A percentile compares a stretch with the other conserved stretches of the same genome.
phyloP scores from a whole-genome alignment of 768 basidiomycete species.

The Leccinum subgranulosum region DNA sequence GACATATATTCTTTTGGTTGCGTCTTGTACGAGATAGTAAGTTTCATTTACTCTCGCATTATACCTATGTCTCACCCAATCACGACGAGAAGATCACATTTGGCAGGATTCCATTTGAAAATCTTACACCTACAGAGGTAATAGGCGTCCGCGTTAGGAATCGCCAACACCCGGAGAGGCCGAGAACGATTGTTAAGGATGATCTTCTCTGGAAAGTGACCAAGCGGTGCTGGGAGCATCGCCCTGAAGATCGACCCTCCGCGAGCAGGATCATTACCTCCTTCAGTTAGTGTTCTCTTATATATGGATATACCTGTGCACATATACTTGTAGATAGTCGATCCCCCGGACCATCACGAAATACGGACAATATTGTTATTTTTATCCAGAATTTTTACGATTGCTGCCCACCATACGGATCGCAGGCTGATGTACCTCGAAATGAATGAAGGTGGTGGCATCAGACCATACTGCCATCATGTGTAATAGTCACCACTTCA shows the following conservation, averaged over 20 bases:
- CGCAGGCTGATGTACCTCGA: background rate
- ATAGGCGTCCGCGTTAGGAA: background rate
- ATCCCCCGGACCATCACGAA: background rate
- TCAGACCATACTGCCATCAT: too few relatives aligned
- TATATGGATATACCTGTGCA: background rate
- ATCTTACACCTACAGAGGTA: background rate
- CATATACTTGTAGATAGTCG: background rate
- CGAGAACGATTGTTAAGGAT: background rate
- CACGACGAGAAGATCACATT: constrained; percentile 14
- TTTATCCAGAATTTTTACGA: background rate
- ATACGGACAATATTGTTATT: background rate
- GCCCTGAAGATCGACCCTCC: constrained; percentile 11
- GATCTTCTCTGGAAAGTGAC: constrained; percentile 14
- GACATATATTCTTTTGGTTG: constrained; percentile 30
- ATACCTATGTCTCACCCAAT: background rate
- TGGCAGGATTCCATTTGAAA: constrained; percentile 13
- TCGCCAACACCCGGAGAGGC: constrained; percentile 2
- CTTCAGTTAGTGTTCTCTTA: background rate
- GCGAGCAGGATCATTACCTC: constrained; percentile 1
- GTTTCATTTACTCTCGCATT: background rate
- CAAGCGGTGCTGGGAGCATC: constrained; percentile 8
- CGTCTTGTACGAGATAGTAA: constrained; percentile 28
- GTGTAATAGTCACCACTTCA: too few relatives aligned
- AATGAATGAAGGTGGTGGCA: background rate
- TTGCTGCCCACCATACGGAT: background rate